Base-by-base conservation (phyloP, 768 basidiomycete genomes). In the Porpolomopsis calyptriformis region DNA sequence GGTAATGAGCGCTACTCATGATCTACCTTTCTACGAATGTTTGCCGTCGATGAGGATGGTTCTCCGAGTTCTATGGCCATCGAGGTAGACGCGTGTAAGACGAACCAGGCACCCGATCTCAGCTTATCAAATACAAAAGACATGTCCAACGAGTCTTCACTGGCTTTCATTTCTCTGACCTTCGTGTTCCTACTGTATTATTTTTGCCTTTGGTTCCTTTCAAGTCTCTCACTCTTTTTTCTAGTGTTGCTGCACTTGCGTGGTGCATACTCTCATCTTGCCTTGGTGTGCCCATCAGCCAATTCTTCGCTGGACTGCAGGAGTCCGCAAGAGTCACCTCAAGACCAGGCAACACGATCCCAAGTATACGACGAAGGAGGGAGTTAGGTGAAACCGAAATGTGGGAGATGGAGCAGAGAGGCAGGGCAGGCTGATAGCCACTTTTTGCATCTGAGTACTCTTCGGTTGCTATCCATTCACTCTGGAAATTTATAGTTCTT, bases 181-280 rank as follows among this genome's bases (percentile, higher is more conserved):
- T 61, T 81, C 24, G 71, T 61, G 10, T 48, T 73, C 38, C 64
- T 82, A 45, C 55, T 80, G 78, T 76, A 57, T 63, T 43, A 22
- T 27, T 24, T 47, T 40, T 33, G 14, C 29, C 36, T 27, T 48
- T 41, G 45, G 4, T 14, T 40, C 27, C 20, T 19, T 34, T 38
- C 48, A 48, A 46, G 5, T 16, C 39, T 26, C 49, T 44, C 14
- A 40, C 22, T 9, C 29, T 55, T 20, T 19, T 43, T 31, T 36
- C 37, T 53, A 79, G 76, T 31, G 57, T 72, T 31, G 68, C 72
- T 12, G 64, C 72, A 23, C 55, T 82, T 5, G 69, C 71, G 34
- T 82, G 82, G 78, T 85, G 82, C 55, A 60, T 82, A 49, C 60
- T 84, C 41, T 80, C 80, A 26, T 82, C 80, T 5, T 82, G 82